Base-by-base conservation (phyloP, 2,329 filamentous ascomycete species). In the Trichoderma citrinoviride region DNA sequence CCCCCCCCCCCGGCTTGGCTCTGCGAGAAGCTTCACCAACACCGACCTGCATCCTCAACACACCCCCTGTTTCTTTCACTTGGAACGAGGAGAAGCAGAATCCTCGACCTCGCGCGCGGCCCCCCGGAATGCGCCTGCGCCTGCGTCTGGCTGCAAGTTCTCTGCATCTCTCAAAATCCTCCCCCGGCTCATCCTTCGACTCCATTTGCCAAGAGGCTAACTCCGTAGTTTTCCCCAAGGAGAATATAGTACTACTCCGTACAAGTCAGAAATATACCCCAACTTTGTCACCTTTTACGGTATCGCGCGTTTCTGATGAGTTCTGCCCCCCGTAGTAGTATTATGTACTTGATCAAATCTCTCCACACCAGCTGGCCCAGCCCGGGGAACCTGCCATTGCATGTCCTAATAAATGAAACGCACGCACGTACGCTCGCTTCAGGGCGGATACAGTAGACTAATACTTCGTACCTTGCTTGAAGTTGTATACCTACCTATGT, bases 381-480 rank as follows among this genome's bases (percentile, higher is more conserved):
- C 10, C 44, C 58, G 58, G 58, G 58, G 58, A 62, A 62, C n/a
- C 58, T 62, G 49, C 58, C 58, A 62, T 57, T 56, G 53, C 61
- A 55, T 57, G 33, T 33, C 43, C 52, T 23, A 64, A 41, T 52
- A 40, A 64, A 41, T 52, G 37, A 53, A 21, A 46, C 52, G 40
- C 49, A 37, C 40, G 7, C 10, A 3, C 33, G 10, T 14, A 17
- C 37, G 23, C 25, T 52, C 37, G 62, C 44, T 29, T 54, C 23
- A 56, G 41, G 52, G 33, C 10, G 10, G 4, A 7, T n/a, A n/a
- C n/a, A n/a, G n/a, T n/a, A 7, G 7, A 29, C 27, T 37, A 37
- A 37, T 37, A 12, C 33, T 37, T 37, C 33, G 61, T 63, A 63
- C 61, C 61, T 58, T 60, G 46, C 62, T 54, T 63, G 58, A 46